Percentiles rank a stretch among this genome's conserved stretches.
These are phyloP conservation scores for Cystobasidium sp. DNA, from an alignment of 1,284 basidiomycete genomes.

Conservation along the genomic window DNA sequence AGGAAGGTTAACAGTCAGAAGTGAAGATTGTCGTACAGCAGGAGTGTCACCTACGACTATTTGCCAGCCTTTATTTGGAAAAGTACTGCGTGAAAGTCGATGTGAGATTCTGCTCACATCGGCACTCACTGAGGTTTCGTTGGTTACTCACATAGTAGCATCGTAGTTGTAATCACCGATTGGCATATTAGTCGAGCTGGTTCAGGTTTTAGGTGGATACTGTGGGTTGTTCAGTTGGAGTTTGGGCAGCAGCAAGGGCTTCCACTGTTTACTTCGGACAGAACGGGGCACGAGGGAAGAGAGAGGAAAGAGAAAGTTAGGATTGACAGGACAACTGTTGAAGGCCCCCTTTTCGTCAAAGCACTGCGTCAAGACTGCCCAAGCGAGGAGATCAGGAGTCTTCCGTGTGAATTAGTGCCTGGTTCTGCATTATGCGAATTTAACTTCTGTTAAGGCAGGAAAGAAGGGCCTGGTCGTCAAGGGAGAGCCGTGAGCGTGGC, in stretches of 20 bases:
- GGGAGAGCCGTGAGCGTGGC: neutral
- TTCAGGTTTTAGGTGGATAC: neutral
- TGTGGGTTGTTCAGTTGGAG: neutral
- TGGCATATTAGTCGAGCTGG: conserved; percentile 17
- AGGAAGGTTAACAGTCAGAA: neutral
- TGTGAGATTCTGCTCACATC: neutral
- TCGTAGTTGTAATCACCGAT: conserved; percentile 38
- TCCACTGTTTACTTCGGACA: neutral
- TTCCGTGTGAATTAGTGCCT: neutral
- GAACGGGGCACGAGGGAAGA: neutral
- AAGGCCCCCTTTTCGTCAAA: too few relatives aligned
- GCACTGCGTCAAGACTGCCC: neutral
- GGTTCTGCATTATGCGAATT: too few relatives aligned
- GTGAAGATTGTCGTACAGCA: neutral
- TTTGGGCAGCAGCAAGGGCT: neutral
- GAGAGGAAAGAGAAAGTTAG: neutral
- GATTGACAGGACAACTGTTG: neutral
- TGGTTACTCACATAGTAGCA: conserved; percentile 29
- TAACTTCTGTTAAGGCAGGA: too few relatives aligned
- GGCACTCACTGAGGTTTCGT: neutral
- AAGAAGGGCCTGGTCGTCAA: conserved; percentile 1
- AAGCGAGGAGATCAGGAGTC: neutral
- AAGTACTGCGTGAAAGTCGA: conserved; percentile 6
- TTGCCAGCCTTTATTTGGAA: conserved; percentile 40
- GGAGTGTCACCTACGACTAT: neutral